Conservation (phyloP, 1,139 yeast genomes). For the Candida sanyaensis region DNA sequence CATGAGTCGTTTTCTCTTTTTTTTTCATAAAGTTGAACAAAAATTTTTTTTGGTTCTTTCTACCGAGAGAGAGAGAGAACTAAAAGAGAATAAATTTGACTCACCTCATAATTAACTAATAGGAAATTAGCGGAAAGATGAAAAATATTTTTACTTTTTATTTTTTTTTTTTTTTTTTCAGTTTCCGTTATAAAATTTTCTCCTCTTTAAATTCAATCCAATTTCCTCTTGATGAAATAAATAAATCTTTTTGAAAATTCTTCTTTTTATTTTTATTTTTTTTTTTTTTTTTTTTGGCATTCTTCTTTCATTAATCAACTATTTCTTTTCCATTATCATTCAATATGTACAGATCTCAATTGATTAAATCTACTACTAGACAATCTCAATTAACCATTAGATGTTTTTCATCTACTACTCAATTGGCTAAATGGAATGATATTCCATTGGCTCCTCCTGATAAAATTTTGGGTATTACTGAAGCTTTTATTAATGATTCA, state of each 20-base stretch:
- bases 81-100: no score
- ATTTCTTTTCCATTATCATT: neutral
- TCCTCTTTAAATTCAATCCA: no score
- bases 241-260: neutral
- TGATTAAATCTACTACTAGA: conserved; percentile 11
- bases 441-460: conserved; percentile 72
- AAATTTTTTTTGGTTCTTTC: no score
- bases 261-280: neutral
- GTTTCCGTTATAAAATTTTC: no score
- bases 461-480: conserved; percentile 69
- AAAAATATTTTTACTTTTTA: no score
- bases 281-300: neutral
- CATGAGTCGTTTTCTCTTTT: no score
- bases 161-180: no score
- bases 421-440: conserved; percentile 32
- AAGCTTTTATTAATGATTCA: conserved; percentile 45
- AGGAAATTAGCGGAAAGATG: no score
- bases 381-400: conserved; percentile 9
- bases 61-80: no score
- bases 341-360: conserved; percentile 17
- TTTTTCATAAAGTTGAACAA: no score
- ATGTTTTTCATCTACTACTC: conserved; percentile 12
- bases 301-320: neutral
- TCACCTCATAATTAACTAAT: no score
- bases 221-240: neutral